These are phyloP conservation scores for Pseudocercospora vitis DNA, from an alignment of 2,329 filamentous ascomycete genomes.

Conservation along the genomic window DNA sequence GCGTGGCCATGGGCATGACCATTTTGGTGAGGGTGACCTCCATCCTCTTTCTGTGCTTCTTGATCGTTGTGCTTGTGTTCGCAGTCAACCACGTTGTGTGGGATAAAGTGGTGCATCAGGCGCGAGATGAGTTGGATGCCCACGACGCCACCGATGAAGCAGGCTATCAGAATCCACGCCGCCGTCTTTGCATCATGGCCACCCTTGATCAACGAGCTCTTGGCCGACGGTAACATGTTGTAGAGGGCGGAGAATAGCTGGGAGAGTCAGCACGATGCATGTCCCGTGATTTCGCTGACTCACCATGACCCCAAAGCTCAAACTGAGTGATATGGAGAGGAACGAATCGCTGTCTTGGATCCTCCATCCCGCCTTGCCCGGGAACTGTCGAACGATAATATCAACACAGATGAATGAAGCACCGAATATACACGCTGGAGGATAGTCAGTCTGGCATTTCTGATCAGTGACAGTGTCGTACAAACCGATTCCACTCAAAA, in stretches of 20 bases:
- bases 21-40: conserved; percentile 29
- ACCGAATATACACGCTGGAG: conserved; percentile 62
- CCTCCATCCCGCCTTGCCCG: conserved; percentile 72
- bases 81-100: conserved; percentile 78
- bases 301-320: conserved; percentile 97
- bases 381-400: conserved; percentile 68
- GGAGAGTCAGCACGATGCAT: conserved; percentile 14
- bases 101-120: conserved; percentile 70
- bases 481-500: conserved; percentile 73
- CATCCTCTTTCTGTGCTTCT: conserved; percentile 40
- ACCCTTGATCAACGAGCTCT: conserved; percentile 69
- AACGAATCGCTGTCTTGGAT: conserved; percentile 90
- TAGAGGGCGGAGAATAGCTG: conserved; percentile 90
- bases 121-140: conserved; percentile 74
- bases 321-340: conserved; percentile 79
- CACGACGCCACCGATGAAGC: conserved; percentile 70
- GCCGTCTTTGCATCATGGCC: conserved; percentile 67
- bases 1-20: conserved; percentile 34
- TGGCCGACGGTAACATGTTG: conserved; percentile 88
- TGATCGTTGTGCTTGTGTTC: conserved; percentile 71
- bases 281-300: conserved; percentile 31
- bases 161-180: conserved; percentile 66
- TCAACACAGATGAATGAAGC: conserved; percentile 87
- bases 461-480: neutral
- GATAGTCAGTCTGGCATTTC: conserved; percentile 4